Evolutionary conservation across 352 stramenopile species (phyloP), one percentile per base, ranked within the genome.

Genomic region (Phytophthora tubulina): DNA sequence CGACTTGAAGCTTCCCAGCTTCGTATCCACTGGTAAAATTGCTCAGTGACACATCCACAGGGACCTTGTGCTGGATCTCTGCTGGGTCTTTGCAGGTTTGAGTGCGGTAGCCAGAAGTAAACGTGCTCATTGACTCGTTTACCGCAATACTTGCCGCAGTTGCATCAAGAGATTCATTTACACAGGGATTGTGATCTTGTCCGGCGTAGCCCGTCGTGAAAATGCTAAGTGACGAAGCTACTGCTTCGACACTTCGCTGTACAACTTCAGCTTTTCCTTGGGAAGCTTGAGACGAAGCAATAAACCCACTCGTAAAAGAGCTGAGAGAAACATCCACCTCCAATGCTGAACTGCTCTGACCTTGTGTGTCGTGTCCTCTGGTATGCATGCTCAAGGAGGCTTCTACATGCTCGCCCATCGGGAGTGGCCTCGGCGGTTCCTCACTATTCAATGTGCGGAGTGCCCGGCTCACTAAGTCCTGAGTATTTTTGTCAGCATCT

Each of bases 221-320:
- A 2, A 66, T 53, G 10, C 81, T 88, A 2, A 88, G 51, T 2
- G 81, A 88, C 15, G 64, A 58, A 17, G 80, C 65, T 8, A 84
- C 63, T 9, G 52, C 32, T 36, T 59, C 51, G 30, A 50, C 59
- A 46, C 11, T 53, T 17, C 21, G 31, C 32, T 56, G 15, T 3
- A 21, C 17, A 46, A 27, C 31, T 59, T 32, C 30, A 8, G 33
- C 17, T n/a, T 36, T 52, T 52, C 9, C 30, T 48, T 51, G 48
- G 50, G 33, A 39, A 51, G 32, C 6, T 51, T 11, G n/a, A 63
- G 53, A 55, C 6, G 54, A 39, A 10, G 50, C 51, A 17, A 45
- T 11, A 42, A 85, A 88, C 7, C 81, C 81, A 32, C 67, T 69
- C 0, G 81, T 89, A 57, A 86, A 89, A 2, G 62, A 48, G 45